phyloP scores from a whole-genome alignment of 2,329 filamentous ascomycete species.

The Penicillium oxalicum region DNA sequence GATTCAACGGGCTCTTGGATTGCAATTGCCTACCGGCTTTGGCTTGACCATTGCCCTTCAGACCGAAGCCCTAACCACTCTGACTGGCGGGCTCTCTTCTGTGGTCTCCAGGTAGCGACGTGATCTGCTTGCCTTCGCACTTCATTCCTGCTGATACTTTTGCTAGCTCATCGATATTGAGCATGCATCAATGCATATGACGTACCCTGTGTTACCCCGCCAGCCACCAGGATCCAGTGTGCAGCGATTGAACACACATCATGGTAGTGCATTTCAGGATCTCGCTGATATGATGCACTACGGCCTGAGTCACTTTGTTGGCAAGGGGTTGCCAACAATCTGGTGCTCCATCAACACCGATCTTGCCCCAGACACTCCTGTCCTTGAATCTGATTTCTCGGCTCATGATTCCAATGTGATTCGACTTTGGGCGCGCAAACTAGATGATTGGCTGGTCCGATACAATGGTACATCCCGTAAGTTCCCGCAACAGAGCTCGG shows the following conservation, averaged over 20 bases:
- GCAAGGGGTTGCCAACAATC: constrained; percentile 24
- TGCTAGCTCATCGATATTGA: constrained; percentile 25
- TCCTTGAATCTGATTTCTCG: constrained; percentile 19
- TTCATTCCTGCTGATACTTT: neutral
- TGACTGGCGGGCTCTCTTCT: constrained; percentile 24
- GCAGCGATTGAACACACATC: constrained; percentile 15
- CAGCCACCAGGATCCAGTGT: constrained; percentile 19
- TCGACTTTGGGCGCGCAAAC: constrained; percentile 22
- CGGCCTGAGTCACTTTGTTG: constrained; percentile 27
- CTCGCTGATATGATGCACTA: constrained; percentile 28
- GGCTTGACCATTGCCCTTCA: constrained; percentile 22
- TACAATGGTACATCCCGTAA: constrained; percentile 26
- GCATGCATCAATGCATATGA: constrained; percentile 30
- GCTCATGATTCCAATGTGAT: constrained; percentile 25
- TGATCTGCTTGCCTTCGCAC: neutral
- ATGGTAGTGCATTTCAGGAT: constrained; percentile 23
- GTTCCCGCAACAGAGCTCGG: neutral
- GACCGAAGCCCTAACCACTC: constrained; percentile 6
- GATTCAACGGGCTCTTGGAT: constrained; percentile 26
- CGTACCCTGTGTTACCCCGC: constrained; percentile 23
- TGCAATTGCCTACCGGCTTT: constrained; percentile 25
- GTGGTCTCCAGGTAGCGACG: constrained; percentile 21
- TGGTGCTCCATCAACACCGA: constrained; percentile 24
- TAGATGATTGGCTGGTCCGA: constrained; percentile 27
- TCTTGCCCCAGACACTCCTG: constrained; percentile 6